A percentile compares a stretch with the other conserved stretches of the same genome.
Conservation (phyloP, 768 basidiomycete genomes). For the Pleurotus giganteus region DNA sequence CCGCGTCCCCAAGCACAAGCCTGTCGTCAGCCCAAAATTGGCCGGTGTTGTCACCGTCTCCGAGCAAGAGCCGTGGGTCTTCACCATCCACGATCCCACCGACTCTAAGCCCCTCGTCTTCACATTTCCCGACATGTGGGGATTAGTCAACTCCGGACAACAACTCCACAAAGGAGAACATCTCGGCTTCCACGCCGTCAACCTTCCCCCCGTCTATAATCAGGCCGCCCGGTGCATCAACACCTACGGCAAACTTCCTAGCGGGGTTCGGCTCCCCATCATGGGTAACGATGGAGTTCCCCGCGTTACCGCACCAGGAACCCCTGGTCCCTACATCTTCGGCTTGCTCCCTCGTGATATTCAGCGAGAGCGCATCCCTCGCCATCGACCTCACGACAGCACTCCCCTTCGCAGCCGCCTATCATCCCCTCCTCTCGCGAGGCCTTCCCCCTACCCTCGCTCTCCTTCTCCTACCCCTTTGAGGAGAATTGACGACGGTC, state of each 20-base stretch:
- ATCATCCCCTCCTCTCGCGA: too few species aligned
- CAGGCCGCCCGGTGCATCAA: not conserved
- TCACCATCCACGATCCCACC: not conserved
- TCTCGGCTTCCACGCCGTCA: not conserved
- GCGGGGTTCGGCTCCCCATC: not conserved
- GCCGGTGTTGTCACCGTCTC: not conserved
- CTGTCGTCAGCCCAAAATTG: not conserved
- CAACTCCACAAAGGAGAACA: not conserved
- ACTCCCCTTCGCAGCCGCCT: too few species aligned
- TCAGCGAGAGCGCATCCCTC: not conserved
- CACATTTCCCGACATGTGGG: not conserved
- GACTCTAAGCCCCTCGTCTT: not conserved
- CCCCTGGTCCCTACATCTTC: not conserved
- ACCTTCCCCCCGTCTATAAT: not conserved
- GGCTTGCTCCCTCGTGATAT: not conserved
- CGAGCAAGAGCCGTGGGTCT: not conserved
- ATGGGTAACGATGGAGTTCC: not conserved
- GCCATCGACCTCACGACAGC: too few species aligned
- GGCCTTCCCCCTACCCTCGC: too few species aligned
- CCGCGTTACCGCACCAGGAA: not conserved
- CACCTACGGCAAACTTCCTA: not conserved
- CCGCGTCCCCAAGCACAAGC: not conserved
- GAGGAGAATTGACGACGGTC: too few species aligned
- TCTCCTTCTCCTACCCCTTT: too few species aligned
- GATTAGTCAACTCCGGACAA: not conserved